phyloP scores from a whole-genome alignment of 2,329 filamentous ascomycete species.

The Ramularia collo-cygni region DNA sequence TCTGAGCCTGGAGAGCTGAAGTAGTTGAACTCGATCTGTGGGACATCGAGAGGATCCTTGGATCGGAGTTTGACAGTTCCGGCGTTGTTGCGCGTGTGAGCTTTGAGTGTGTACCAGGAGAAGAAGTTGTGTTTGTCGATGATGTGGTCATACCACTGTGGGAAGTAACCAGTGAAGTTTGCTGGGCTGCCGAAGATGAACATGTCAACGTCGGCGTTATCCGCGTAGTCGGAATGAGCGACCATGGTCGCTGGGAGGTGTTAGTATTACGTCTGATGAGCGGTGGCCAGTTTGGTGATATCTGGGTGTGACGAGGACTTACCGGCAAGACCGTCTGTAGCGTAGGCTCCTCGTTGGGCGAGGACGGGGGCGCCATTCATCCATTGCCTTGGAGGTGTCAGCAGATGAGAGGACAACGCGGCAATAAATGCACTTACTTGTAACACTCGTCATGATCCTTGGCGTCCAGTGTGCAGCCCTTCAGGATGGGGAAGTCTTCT shows the following conservation, averaged over 20 bases:
- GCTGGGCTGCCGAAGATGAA: slow-evolving; percentile 51
- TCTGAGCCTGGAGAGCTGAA: slow-evolving; percentile 42
- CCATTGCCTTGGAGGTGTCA: no score
- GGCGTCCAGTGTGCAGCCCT: slow-evolving; percentile 33
- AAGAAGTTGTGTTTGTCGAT: slow-evolving; percentile 40
- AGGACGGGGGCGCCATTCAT: slow-evolving; percentile 30
- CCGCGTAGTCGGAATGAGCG: slow-evolving; percentile 32
- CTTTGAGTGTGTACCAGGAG: slow-evolving; percentile 51
- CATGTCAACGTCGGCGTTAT: slow-evolving; percentile 44
- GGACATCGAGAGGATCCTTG: slow-evolving; percentile 56
- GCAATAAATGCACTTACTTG: no score
- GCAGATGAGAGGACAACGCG: no score
- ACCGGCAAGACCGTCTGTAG: slow-evolving; percentile 48
- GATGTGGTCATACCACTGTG: slow-evolving; percentile 43
- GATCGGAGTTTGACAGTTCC: slow-evolving; percentile 57
- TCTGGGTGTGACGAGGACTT: no score
- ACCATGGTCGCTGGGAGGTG: slow-evolving; percentile 45
- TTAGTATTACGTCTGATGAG: no score
- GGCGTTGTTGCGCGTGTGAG: slow-evolving; percentile 53
- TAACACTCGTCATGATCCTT: slow-evolving; percentile 35
- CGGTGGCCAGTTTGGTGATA: no score
- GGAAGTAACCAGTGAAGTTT: slow-evolving; percentile 51
- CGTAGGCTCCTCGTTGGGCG: slow-evolving; percentile 36
- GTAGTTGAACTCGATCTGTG: slow-evolving; percentile 57
- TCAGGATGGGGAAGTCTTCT: slow-evolving; percentile 32